Evolutionary conservation across 768 basidiomycete genomes (phyloP).

Genomic region (Royoungia palumana): DNA sequence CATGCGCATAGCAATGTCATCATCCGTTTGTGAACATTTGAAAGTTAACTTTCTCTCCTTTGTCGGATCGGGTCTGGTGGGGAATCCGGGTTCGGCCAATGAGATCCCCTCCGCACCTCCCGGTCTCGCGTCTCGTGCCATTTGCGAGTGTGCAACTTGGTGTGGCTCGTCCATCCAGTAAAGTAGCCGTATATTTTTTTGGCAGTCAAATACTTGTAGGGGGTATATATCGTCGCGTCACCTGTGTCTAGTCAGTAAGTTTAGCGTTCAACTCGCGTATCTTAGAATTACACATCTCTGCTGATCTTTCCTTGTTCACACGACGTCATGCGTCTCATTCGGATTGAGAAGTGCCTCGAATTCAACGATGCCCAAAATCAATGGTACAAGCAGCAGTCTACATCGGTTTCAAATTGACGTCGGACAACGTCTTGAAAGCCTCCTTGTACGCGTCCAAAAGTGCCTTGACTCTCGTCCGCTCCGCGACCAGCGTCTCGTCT

Average conservation of each 20-base stretch:
- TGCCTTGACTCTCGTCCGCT: conserved; percentile 90
- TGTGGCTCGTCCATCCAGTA: conserved; percentile 22
- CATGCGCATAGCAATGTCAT: neutral
- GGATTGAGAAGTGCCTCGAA: no score
- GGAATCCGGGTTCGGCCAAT: neutral
- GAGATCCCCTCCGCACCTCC: neutral
- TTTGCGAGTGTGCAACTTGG: conserved; percentile 16
- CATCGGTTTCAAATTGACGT: conserved; percentile 70
- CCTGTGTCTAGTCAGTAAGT: no score
- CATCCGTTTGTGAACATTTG: conserved; percentile 10
- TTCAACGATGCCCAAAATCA: neutral
- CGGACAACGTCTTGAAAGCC: conserved; percentile 83
- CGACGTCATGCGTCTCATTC: no score
- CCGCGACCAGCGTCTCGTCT: conserved; percentile 92
- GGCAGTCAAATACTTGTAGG: conserved; percentile 3
- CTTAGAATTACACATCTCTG: conserved; percentile 3
- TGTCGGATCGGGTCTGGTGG: conserved; percentile 4
- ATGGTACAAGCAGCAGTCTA: conserved; percentile 21
- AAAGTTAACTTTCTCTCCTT: neutral
- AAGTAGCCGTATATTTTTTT: conserved; percentile 19
- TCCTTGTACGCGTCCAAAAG: conserved; percentile 95
- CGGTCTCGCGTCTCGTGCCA: conserved; percentile 18
- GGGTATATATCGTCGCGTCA: conserved; percentile 6
- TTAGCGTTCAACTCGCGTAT: conserved; percentile 1
- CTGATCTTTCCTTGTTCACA: no score